A percentile compares a stretch with the other conserved stretches of the same genome.
phyloP scores from a whole-genome alignment of 208 protist species.

The Blastocrithidia nonstop region DNA sequence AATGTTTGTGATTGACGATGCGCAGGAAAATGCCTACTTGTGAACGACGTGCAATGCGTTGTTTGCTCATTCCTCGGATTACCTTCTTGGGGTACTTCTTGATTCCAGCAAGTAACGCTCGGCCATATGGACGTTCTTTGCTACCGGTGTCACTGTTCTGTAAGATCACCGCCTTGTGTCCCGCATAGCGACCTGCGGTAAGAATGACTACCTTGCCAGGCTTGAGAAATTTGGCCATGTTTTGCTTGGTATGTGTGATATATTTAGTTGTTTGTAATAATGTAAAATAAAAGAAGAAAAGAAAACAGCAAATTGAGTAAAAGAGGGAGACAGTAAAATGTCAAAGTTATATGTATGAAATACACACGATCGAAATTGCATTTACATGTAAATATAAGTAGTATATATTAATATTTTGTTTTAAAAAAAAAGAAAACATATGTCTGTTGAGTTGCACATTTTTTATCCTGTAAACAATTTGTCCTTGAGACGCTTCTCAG shows the following conservation, averaged over 20 bases:
- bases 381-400: too few relatives aligned
- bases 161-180: slow-evolving; percentile 96
- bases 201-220: slow-evolving; percentile 96
- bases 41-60: slow-evolving; percentile 84
- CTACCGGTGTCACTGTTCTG: slow-evolving; percentile 84
- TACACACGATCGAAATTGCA: too few relatives aligned
- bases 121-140: slow-evolving; percentile 90
- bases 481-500: too few relatives aligned
- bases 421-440: too few relatives aligned
- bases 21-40: slow-evolving; percentile 94
- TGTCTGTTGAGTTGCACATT: too few relatives aligned
- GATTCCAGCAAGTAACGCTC: slow-evolving; percentile 92
- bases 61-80: slow-evolving; percentile 89
- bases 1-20: slow-evolving; percentile 97
- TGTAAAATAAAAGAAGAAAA: too few relatives aligned
- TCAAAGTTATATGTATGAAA: too few relatives aligned
- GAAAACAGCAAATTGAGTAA: too few relatives aligned
- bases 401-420: too few relatives aligned
- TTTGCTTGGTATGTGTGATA: not conserved
- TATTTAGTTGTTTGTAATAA: too few relatives aligned
- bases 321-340: too few relatives aligned
- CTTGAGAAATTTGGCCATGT: slow-evolving; percentile 91
- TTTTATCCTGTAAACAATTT: too few relatives aligned
- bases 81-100: slow-evolving; percentile 93
- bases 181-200: slow-evolving; percentile 94